Evolutionary conservation across 2,329 filamentous ascomycete species (phyloP), one percentile per base, ranked within the genome.

Genomic region (Xylaria polymorpha): DNA sequence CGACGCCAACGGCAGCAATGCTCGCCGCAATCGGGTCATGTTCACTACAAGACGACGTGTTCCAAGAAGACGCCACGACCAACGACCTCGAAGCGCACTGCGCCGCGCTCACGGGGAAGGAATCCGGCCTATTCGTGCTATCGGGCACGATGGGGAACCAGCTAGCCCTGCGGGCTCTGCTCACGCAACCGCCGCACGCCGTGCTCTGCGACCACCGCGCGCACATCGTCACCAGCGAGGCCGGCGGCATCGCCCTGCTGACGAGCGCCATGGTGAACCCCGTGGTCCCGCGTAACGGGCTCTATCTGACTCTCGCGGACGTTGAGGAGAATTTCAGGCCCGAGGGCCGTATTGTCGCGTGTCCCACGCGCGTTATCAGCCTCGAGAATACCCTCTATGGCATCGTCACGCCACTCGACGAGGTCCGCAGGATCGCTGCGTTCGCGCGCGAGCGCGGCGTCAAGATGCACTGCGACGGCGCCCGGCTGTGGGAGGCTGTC

Each of bases 121-220:
- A 91, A 74, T 86, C 86, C 39, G 90, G 85, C 0, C 81, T 94
- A 1, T 87, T 94, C 66, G 91, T 94, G 51, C 84, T 93, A 6
- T 92, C 90, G 0, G 92, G 92, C 8, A 94, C 92, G 1, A 94
- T 94, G 92, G 92, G 91, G 39, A 94, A 94, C 80, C 92, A 94
- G 76, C 84, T 94, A 43, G 88, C 90, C 1, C 84, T 94, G 32
- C 90, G 92, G 46, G 85, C 90, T 1, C 90, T 93, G 72, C 85
- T 94, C 10, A 83, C 82, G 1, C 88, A 89, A 51, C 92, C 92
- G 4, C 92, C 92, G 0, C 88, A 94, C 77, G 86, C 85, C 29
- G 85, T 94, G 29, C 83, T 94, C 7, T 90, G 89, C 74, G 92
- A 94, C 76, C 82, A 88, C 68, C 85, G 90, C 41, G 85, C 87